phyloP scores from a whole-genome alignment of 1,139 yeast species.

The Sugiyamaella sp. region DNA sequence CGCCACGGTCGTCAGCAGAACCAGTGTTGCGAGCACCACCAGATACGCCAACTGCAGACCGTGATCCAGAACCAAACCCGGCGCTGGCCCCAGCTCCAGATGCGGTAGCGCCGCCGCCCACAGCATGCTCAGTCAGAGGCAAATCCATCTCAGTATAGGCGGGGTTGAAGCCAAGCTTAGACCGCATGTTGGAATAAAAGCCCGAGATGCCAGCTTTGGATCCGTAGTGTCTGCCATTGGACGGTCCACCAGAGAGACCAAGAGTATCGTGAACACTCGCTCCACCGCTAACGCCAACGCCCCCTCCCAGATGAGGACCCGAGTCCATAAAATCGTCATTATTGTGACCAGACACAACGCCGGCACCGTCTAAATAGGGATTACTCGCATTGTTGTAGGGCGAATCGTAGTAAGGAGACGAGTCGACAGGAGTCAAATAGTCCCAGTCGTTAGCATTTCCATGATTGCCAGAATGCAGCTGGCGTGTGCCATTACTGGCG shows the following conservation, averaged over 20 bases:
- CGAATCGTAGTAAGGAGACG: conserved; percentile 18
- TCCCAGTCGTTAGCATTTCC: conserved; percentile 14
- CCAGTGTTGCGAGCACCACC: conserved; percentile 1
- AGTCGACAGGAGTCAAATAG: conserved; percentile 25
- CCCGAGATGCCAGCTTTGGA: conserved; percentile 34
- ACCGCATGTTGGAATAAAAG: conserved; percentile 36
- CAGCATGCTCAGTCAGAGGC: conserved; percentile 39
- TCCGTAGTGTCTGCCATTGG: conserved; percentile 19
- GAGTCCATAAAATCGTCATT: conserved; percentile 22
- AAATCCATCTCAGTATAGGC: conserved; percentile 42
- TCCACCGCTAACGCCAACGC: conserved; percentile 7
- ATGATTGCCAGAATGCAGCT: not conserved
- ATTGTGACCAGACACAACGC: conserved; percentile 30
- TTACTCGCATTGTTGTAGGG: conserved; percentile 19
- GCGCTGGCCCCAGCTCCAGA: conserved; percentile 23
- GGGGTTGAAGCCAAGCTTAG: conserved; percentile 38
- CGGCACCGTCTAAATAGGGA: conserved; percentile 31
- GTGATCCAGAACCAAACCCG: not conserved
- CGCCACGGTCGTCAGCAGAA: conserved; percentile 20
- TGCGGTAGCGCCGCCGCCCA: conserved; percentile 18
- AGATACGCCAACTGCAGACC: conserved; percentile 15
- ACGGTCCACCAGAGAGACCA: not conserved
- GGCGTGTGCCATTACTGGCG: not conserved
- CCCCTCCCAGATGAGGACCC: conserved; percentile 9
- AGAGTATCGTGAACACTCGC: not conserved